These are phyloP conservation scores for Malus domestica DNA, from an alignment of 306 rosid genomes.

Conservation along the genomic window DNA sequence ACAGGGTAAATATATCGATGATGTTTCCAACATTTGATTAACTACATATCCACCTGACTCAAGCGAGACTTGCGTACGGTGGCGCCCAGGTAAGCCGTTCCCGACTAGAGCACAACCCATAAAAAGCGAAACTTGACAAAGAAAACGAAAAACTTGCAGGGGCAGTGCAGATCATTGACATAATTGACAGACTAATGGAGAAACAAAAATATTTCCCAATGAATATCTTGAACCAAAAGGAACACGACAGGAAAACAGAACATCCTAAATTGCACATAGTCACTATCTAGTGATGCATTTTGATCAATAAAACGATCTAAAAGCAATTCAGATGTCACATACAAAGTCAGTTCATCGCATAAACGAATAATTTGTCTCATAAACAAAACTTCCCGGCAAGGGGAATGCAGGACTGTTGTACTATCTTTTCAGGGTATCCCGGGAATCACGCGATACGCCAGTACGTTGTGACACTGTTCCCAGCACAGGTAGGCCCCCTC, in stretches of 20 bases:
- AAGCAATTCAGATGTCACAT: constrained; percentile 38
- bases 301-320: constrained; percentile 20
- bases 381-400: constrained; percentile 53
- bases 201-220: background rate
- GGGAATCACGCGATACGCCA: constrained; percentile 31
- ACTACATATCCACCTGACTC: background rate
- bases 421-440: constrained; percentile 26
- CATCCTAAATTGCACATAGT: background rate
- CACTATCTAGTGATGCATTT: constrained; percentile 5
- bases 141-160: background rate
- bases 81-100: background rate
- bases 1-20: background rate
- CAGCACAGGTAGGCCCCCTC: constrained; percentile 24
- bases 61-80: background rate
- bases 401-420: constrained; percentile 28
- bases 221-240: background rate
- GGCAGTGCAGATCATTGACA: background rate
- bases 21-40: background rate
- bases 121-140: background rate
- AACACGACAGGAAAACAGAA: background rate
- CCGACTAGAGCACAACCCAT: background rate
- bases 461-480: constrained; percentile 18
- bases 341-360: constrained; percentile 25
- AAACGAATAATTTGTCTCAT: constrained; percentile 36
- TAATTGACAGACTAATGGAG: background rate